Percentiles rank a stretch among this genome's conserved stretches.
phyloP scores from a whole-genome alignment of 768 basidiomycete species.

The Suillus discolor region DNA sequence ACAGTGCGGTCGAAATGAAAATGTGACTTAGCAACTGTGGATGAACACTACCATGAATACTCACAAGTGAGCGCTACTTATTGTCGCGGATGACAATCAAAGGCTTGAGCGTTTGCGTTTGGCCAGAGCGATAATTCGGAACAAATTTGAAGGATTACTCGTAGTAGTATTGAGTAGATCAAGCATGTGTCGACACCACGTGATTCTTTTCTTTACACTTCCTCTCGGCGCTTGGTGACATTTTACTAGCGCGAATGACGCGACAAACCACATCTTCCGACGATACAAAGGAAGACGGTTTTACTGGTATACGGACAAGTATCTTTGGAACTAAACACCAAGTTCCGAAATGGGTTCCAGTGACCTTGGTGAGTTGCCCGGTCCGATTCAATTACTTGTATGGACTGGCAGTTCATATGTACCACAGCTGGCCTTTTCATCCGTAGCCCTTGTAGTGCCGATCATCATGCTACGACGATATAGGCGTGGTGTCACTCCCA shows the following conservation, averaged over 20 bases:
- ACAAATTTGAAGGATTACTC: neutral
- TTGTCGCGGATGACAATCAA: neutral
- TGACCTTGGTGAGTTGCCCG: slow-evolving; percentile 9
- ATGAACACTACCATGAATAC: neutral
- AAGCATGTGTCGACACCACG: neutral
- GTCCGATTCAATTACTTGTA: neutral
- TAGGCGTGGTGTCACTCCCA: slow-evolving; percentile 6
- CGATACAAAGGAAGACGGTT: neutral
- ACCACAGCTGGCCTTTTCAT: slow-evolving; percentile 16
- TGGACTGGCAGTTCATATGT: neutral
- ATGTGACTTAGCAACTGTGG: neutral
- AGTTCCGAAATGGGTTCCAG: slow-evolving; percentile 9
- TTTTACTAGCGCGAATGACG: slow-evolving; percentile 7
- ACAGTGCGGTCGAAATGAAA: neutral
- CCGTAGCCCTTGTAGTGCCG: slow-evolving; percentile 16
- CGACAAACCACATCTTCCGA: slow-evolving; percentile 5
- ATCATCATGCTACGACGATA: slow-evolving; percentile 17
- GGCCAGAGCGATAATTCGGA: neutral
- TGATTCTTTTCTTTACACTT: neutral
- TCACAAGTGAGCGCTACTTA: neutral
- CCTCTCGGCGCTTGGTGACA: neutral
- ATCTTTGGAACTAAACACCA: slow-evolving; percentile 4
- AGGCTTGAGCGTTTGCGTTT: neutral
- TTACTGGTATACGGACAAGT: neutral
- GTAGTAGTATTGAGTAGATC: too few species aligned